These are phyloP conservation scores for Strobilomyces echinocephalus DNA, from an alignment of 768 basidiomycete species.

Conservation along the genomic window DNA sequence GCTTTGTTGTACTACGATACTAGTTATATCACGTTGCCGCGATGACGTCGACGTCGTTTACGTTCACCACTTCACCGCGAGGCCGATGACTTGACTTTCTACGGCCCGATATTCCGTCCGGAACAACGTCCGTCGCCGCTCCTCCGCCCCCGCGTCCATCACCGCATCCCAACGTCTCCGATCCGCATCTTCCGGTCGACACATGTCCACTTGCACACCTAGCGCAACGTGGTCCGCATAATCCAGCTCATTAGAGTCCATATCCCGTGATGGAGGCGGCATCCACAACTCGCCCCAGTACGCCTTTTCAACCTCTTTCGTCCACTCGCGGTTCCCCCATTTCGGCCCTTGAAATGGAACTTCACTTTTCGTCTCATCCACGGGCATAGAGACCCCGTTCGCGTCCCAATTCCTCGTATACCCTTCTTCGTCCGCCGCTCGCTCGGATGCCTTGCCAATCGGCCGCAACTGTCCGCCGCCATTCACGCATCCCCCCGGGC, in stretches of 20 bases:
- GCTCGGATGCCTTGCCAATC: conserved; percentile 17
- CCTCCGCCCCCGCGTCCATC: conserved; percentile 42
- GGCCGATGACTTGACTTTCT: conserved; percentile 75
- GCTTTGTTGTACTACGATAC: conserved; percentile 20
- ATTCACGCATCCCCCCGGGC: conserved; percentile 95
- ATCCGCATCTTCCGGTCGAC: conserved; percentile 28
- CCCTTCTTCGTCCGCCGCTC: conserved; percentile 57
- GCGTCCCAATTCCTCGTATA: conserved; percentile 59
- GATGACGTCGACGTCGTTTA: conserved; percentile 4
- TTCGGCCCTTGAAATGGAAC: conserved; percentile 39
- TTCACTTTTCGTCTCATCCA: neutral
- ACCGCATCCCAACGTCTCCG: conserved; percentile 32
- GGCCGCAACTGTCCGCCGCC: conserved; percentile 78
- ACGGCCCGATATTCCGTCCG: conserved; percentile 83
- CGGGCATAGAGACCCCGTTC: conserved; percentile 38
- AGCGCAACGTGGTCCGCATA: conserved; percentile 36
- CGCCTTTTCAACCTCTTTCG: conserved; percentile 68
- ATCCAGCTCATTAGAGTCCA: conserved; percentile 5
- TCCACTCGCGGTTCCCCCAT: conserved; percentile 86
- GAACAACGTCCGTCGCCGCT: conserved; percentile 45
- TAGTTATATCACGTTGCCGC: conserved; percentile 12
- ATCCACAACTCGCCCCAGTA: conserved; percentile 66
- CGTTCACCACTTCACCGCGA: conserved; percentile 67
- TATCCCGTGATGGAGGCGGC: conserved; percentile 34
- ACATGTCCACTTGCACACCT: conserved; percentile 40